A percentile compares a stretch with the other conserved stretches of the same genome.
Evolutionary conservation across 2,329 filamentous ascomycete genomes (phyloP).

Genomic region (Penicillium sp.): DNA sequence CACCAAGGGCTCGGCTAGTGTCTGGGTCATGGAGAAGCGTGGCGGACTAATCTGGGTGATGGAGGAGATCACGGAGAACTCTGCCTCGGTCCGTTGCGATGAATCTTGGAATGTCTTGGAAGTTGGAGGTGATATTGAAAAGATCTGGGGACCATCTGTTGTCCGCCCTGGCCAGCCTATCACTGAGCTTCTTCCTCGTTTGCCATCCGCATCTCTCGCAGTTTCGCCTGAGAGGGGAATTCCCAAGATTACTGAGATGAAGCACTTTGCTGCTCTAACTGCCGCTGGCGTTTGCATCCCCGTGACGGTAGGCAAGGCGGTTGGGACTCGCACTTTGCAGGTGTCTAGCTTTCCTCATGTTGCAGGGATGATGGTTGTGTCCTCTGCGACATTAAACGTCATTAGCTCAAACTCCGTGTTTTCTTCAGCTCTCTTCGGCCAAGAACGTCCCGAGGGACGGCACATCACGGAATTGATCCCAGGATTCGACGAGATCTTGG

Average conservation of each 20-base stretch:
- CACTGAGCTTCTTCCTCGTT: conserved; percentile 72
- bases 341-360: conserved; percentile 96
- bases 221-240: conserved; percentile 71
- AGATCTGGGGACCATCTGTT: conserved; percentile 78
- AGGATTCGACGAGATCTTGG: conserved; percentile 78
- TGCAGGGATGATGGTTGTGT: conserved; percentile 90
- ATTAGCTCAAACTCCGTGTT: conserved; percentile 95
- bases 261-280: conserved; percentile 82
- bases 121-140: conserved; percentile 70
- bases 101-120: conserved; percentile 71
- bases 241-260: conserved; percentile 66
- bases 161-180: conserved; percentile 69
- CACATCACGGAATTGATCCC: conserved; percentile 79
- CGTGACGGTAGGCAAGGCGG: conserved; percentile 72
- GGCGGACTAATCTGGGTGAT: conserved; percentile 95
- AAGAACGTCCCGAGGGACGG: conserved; percentile 77
- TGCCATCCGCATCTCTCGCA: conserved; percentile 70
- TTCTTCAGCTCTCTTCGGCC: conserved; percentile 85
- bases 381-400: conserved; percentile 73
- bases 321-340: conserved; percentile 68
- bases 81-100: conserved; percentile 73
- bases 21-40: conserved; percentile 98
- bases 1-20: conserved; percentile 81
- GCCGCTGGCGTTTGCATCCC: conserved; percentile 77
- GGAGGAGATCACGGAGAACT: conserved; percentile 95